Percentiles rank a stretch among this genome's conserved stretches.
phyloP scores from a whole-genome alignment of 441 rosid genomes.

The Pelargonium myrrhifolium region DNA sequence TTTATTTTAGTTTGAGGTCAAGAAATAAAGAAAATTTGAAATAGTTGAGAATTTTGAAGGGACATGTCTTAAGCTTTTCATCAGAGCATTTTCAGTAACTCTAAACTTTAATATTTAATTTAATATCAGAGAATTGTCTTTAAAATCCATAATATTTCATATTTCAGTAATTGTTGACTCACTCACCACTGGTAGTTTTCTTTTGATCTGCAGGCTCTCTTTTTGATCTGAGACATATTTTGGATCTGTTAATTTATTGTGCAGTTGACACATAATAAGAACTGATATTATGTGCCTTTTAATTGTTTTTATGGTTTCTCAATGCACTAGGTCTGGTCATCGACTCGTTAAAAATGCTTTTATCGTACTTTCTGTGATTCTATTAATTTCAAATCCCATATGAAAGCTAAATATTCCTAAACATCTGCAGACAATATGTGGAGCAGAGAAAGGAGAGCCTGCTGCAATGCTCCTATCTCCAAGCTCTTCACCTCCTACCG shows the following conservation, averaged over 20 bases:
- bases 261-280: neutral
- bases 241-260: neutral
- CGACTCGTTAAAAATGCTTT: neutral
- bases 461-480: constrained; percentile 86
- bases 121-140: neutral
- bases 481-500: constrained; percentile 43
- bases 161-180: neutral
- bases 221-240: neutral
- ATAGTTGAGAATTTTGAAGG: neutral
- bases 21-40: neutral
- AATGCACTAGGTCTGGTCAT: neutral
- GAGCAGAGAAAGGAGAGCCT: constrained; percentile 92
- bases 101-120: neutral
- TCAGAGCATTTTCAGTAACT: neutral
- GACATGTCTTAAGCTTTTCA: neutral
- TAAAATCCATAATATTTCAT: neutral
- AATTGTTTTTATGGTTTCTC: neutral
- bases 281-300: neutral
- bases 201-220: neutral
- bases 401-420: constrained; percentile 17
- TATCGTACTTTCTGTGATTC: neutral
- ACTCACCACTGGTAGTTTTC: neutral
- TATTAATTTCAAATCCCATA: neutral
- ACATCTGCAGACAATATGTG: constrained; percentile 49
- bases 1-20: neutral